Conservation (phyloP, 208 protist genomes). For the Leishmania aethiopica region DNA sequence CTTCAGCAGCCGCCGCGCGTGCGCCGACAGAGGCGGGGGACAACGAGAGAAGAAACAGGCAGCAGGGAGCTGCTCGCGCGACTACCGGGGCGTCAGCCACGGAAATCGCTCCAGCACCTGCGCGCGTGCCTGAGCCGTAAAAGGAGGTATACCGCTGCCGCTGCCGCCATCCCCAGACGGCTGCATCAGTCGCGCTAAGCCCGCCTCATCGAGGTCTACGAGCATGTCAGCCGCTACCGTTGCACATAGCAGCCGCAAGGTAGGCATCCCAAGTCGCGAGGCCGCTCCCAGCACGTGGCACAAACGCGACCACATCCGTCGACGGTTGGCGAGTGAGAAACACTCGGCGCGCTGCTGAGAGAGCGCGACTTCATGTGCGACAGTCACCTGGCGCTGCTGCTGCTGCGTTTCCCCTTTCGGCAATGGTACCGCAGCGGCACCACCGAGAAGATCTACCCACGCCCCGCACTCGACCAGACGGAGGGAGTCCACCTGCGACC, state of each 20-base stretch:
- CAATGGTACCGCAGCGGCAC: neutral
- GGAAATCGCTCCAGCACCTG: slow-evolving; percentile 34
- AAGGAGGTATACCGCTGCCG: slow-evolving; percentile 19
- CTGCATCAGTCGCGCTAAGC: slow-evolving; percentile 37
- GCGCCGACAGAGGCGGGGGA: neutral
- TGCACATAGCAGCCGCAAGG: slow-evolving; percentile 51
- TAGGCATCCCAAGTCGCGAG: slow-evolving; percentile 43
- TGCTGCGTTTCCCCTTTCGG: neutral
- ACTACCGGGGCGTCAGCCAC: slow-evolving; percentile 17
- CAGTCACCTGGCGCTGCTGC: neutral
- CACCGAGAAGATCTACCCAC: slow-evolving; percentile 54
- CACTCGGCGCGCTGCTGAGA: slow-evolving; percentile 1
- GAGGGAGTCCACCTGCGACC: slow-evolving; percentile 11
- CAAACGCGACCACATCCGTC: slow-evolving; percentile 37
- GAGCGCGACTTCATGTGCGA: neutral
- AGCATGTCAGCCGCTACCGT: slow-evolving; percentile 65
- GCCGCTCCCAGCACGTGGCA: slow-evolving; percentile 57
- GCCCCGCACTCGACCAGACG: slow-evolving; percentile 28
- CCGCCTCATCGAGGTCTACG: slow-evolving; percentile 44
- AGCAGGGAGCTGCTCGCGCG: neutral
- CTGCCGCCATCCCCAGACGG: neutral
- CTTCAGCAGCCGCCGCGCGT: neutral
- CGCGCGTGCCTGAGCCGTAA: slow-evolving; percentile 48
- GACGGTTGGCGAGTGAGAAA: slow-evolving; percentile 21
- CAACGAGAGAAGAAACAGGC: neutral